phyloP scores from a whole-genome alignment of 805 yeast species.

The Isabelozyma gotoi region DNA sequence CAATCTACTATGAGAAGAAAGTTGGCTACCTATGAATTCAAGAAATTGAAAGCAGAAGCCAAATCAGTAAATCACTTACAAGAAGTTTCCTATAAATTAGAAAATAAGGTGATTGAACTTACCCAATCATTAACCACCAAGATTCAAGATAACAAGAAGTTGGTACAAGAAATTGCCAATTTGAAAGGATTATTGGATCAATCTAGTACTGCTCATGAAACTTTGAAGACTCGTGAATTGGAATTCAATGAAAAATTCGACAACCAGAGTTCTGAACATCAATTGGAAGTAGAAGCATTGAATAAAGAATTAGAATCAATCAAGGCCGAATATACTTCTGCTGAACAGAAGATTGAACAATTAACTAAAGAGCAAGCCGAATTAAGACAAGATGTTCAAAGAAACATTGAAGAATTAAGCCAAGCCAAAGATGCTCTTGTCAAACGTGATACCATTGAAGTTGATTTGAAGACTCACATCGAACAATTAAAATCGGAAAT shows the following conservation, averaged over 20 bases:
- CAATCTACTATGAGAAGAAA: constrained; percentile 80
- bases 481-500: constrained; percentile 54
- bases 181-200: constrained; percentile 49
- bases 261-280: constrained; percentile 47
- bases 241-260: constrained; percentile 50
- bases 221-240: constrained; percentile 53
- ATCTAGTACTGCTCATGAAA: constrained; percentile 51
- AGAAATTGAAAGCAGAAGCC: constrained; percentile 76
- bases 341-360: constrained; percentile 58
- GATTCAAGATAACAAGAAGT: constrained; percentile 76
- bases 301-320: constrained; percentile 56
- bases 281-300: constrained; percentile 45
- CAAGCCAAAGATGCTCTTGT: constrained; percentile 57
- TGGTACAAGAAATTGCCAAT: constrained; percentile 58
- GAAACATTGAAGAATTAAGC: constrained; percentile 60
- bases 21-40: constrained; percentile 65
- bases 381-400: constrained; percentile 61
- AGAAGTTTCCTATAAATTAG: constrained; percentile 90
- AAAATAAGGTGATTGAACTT: constrained; percentile 95
- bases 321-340: constrained; percentile 55
- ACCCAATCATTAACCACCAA: constrained; percentile 81
- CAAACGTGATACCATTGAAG: constrained; percentile 62
- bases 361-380: constrained; percentile 60
- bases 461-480: constrained; percentile 63
- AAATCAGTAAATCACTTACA: constrained; percentile 86